Base-by-base conservation (phyloP, 2,329 filamentous ascomycete species). In the Cladophialophora chaetospira region DNA sequence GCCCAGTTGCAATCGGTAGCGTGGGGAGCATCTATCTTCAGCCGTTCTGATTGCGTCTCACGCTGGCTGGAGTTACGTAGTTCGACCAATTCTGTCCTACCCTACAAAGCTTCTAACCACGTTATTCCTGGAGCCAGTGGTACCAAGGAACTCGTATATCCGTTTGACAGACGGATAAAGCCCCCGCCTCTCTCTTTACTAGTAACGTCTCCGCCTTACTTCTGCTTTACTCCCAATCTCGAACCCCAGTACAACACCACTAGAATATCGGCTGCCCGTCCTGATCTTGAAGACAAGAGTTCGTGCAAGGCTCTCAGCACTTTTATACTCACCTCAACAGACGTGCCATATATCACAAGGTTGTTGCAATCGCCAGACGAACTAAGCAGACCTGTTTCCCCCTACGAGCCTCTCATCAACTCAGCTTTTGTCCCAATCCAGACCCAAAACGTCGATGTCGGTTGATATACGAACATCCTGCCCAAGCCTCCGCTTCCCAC, bases 391-490 rank as follows among this genome's bases (percentile, higher is more conserved):
- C 36, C 36, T 21, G 5, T 21, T 10, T 40, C 36, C 15, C 36
- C 17, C 42, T 29, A 13, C 25, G 40, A 21, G 33, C 25, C 6
- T 6, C 28, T 21, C 26, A 11, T 31, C 29, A 29, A 23, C 23
- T 17, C 25, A 21, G 35, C 33, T 17, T 55, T 36, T 26, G 21
- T 35, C 5, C n/a, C 17, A 38, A 21, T 46, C 33, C n/a, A 55
- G 29, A 15, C 31, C 28, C 46, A 52, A 55, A 35, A 56, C 25
- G 29, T 29, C 80, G 79, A 82, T 82, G 80, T 82, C 80, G 79
- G 79, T 81, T 81, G 79, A 81, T 73, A 71, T 78, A 70, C 79
- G 79, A 71, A 73, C 75, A 72, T 77, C 77, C 64, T 75, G 79
- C 61, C 76, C 78, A 66, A 81, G 78, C 60, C 70, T 82, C 67